These are phyloP conservation scores for Casuarina equisetifolia DNA, from an alignment of 306 rosid genomes.

Conservation along the genomic window DNA sequence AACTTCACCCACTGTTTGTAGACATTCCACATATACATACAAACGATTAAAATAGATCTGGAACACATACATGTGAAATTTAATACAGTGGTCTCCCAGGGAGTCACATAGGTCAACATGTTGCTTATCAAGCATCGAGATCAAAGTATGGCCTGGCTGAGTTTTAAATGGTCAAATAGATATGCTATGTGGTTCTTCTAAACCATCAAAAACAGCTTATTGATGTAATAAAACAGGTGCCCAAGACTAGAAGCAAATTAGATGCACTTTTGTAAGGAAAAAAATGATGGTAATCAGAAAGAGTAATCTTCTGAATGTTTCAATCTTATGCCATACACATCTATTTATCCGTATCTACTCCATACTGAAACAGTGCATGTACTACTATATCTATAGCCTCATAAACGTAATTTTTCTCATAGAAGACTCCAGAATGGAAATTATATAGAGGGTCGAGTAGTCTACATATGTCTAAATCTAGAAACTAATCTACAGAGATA, in stretches of 20 bases:
- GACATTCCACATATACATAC: background rate
- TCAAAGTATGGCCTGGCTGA: background rate
- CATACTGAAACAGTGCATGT: too few species aligned
- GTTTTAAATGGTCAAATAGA: background rate
- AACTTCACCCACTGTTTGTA: background rate
- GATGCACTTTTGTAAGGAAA: background rate
- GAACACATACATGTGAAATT: background rate
- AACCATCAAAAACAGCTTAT: background rate
- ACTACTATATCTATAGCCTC: too few species aligned
- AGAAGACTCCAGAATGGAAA: too few species aligned
- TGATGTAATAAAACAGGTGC: background rate
- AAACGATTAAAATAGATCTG: background rate
- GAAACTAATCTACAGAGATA: too few species aligned
- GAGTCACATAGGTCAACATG: background rate
- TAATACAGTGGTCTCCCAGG: background rate
- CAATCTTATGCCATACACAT: background rate
- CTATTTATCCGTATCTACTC: background rate
- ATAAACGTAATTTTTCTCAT: too few species aligned
- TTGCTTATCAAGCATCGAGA: background rate
- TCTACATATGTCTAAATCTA: too few species aligned
- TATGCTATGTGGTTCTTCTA: background rate
- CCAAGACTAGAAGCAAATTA: background rate
- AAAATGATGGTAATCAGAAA: background rate
- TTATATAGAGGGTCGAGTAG: too few species aligned
- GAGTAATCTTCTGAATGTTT: slow-evolving; percentile 6